Conservation (phyloP, 345 rosid species). For the Firmiana major region DNA sequence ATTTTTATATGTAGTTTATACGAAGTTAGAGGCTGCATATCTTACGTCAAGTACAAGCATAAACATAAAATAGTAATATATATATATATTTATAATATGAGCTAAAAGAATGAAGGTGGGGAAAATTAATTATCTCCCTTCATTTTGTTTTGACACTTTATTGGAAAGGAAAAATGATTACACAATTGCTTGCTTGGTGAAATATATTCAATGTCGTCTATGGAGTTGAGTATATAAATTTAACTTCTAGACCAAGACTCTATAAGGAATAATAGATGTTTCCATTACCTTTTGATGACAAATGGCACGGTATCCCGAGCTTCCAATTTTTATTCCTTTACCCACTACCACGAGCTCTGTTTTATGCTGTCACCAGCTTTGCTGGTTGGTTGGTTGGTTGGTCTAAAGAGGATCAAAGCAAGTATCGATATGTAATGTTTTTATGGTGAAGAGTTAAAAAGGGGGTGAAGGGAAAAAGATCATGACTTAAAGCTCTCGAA, state of each 20-base stretch:
- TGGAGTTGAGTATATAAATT: neutral
- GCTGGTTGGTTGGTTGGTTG: neutral
- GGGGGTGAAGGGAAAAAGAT: neutral
- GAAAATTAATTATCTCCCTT: neutral
- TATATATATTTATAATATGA: neutral
- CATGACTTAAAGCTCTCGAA: neutral
- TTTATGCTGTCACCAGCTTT: neutral
- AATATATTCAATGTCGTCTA: neutral
- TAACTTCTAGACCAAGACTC: constrained; percentile 11
- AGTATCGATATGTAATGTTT: neutral
- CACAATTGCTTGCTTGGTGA: neutral
- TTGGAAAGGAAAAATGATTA: constrained; percentile 1
- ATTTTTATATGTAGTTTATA: too few relatives aligned
- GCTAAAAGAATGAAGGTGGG: neutral
- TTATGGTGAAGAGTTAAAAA: neutral
- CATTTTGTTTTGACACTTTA: neutral
- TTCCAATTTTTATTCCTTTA: neutral
- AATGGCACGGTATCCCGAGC: constrained; percentile 27
- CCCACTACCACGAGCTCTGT: neutral
- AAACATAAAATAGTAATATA: too few relatives aligned
- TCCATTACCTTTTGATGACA: constrained; percentile 29
- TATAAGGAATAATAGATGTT: constrained; percentile 22
- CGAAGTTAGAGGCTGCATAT: too few relatives aligned
- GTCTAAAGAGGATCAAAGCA: neutral
- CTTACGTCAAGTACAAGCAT: too few relatives aligned